Evolutionary conservation across 768 basidiomycete species (phyloP).

Genomic region (Chalciporus piperatus): DNA sequence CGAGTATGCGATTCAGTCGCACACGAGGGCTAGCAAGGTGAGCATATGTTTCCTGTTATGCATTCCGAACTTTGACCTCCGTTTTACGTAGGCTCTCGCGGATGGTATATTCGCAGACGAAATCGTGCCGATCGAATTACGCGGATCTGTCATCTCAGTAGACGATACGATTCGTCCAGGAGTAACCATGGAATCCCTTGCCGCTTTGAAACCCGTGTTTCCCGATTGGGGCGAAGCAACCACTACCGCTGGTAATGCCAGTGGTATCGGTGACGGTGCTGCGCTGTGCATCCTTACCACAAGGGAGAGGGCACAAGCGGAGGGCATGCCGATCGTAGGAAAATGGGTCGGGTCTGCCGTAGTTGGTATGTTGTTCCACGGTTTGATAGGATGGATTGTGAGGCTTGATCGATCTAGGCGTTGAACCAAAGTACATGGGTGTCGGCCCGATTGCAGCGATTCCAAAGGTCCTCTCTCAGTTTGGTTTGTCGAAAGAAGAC

Average conservation of each 20-base stretch:
- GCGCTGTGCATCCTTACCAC: constrained; percentile 81
- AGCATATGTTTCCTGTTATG: background rate
- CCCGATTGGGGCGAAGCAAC: constrained; percentile 68
- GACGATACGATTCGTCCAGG: constrained; percentile 90
- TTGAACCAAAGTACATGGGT: constrained; percentile 78
- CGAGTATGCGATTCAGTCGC: constrained; percentile 84
- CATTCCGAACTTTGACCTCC: background rate
- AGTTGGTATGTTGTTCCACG: constrained; percentile 51
- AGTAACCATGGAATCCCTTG: constrained; percentile 74
- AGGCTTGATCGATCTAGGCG: constrained; percentile 41
- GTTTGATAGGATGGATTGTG: background rate
- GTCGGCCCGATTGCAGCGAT: constrained; percentile 71
- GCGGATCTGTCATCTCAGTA: constrained; percentile 59
- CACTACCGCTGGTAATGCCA: constrained; percentile 84
- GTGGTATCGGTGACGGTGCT: constrained; percentile 91
- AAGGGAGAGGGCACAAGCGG: constrained; percentile 69
- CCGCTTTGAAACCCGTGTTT: constrained; percentile 84
- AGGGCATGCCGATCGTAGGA: constrained; percentile 76
- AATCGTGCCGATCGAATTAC: constrained; percentile 82
- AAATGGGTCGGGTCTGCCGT: constrained; percentile 80
- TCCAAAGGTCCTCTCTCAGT: constrained; percentile 60
- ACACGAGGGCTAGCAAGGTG: constrained; percentile 73
- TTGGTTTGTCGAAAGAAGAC: constrained; percentile 66
- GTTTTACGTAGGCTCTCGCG: constrained; percentile 49
- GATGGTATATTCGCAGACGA: constrained; percentile 79